A percentile compares a stretch with the other conserved stretches of the same genome.
phyloP scores from a whole-genome alignment of 805 yeast species.

The Wickerhamomyces tratensis region DNA sequence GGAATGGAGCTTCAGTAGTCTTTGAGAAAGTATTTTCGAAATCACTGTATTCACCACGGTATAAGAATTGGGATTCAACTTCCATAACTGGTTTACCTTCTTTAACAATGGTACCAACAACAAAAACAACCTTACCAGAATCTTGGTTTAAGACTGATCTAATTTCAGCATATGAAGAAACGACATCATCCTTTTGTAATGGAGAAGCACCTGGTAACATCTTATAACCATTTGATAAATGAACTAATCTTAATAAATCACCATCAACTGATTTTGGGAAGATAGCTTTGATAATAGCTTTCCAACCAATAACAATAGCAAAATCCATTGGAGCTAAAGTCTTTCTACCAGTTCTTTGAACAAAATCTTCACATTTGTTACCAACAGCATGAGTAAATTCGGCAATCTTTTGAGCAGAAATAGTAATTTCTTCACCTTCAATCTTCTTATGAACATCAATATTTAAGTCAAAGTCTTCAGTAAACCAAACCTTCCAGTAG shows the following conservation, averaged over 20 bases:
- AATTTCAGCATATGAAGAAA: constrained; percentile 74
- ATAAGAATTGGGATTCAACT: constrained; percentile 90
- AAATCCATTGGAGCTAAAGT: constrained; percentile 98
- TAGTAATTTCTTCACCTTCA: constrained; percentile 56
- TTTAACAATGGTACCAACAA: constrained; percentile 78
- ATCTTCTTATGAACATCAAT: constrained; percentile 66
- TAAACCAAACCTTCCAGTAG: constrained; percentile 97
- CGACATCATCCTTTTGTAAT: constrained; percentile 78
- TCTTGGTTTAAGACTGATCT: constrained; percentile 85
- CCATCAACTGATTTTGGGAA: constrained; percentile 97
- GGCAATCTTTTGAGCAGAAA: constrained; percentile 69
- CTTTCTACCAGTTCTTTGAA: constrained; percentile 73
- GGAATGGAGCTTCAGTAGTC: constrained; percentile 77
- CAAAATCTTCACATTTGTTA: constrained; percentile 93
- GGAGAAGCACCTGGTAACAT: constrained; percentile 91
- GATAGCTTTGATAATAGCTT: constrained; percentile 94
- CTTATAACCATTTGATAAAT: constrained; percentile 87
- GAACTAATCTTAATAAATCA: constrained; percentile 88
- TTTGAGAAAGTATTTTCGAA: constrained; percentile 89
- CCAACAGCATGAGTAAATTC: constrained; percentile 97
- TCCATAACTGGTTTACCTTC: constrained; percentile 80
- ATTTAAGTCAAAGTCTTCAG: constrained; percentile 50
- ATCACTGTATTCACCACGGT: constrained; percentile 87
- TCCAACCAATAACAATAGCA: constrained; percentile 98
- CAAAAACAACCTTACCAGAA: constrained; percentile 93